Evolutionary conservation across 371 early-diverging fungal species (phyloP), one percentile per base, ranked within the genome.

Genomic region (Massospora cicadina): DNA sequence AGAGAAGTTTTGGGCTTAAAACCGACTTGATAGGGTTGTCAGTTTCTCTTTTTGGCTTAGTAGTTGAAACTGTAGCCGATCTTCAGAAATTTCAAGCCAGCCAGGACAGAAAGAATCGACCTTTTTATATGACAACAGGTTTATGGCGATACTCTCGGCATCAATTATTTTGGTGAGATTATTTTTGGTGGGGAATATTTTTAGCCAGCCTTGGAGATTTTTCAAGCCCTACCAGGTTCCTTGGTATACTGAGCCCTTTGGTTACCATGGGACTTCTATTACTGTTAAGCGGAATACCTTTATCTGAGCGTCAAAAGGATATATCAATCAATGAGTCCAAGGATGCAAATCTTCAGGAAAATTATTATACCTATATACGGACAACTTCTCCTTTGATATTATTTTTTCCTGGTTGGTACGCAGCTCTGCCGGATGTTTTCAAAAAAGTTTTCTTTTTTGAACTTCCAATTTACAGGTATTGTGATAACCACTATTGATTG

Each of bases 201-300:
- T 24, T 60, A 28, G 7, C 33, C n/a, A 57, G 57, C 2, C 17
- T 43, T 5, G 43, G 43, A 5, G 17, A 17, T 17, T 43, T 43
- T 17, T 17, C 43, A 43, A 43, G 17, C 43, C 17, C 43, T 5
- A 43, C 17, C 17, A 5, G 5, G 10, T 10, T 43, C 43, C 43
- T 43, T 43, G 60, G 54, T 30, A 0, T 28, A 23, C 57, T 27
- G 21, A 21, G 53, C 55, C 33, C 75, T 75, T 55, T 77, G 72
- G 21, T 73, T 76, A 55, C 75, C 76, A 2, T 71, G 71, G 0
- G 71, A 65, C 30, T 65, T 58, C 21, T 64, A 32, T 32, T 66
- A 65, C 13, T 33, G 30, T 7, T 63, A 60, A 25, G 71, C 57
- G 25, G 69, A 65, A 1, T 65, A 65, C 60, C 57, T 31, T 60